Conservation (phyloP, 176 grass and related monocot genomes). For the Lolium rigidum region DNA sequence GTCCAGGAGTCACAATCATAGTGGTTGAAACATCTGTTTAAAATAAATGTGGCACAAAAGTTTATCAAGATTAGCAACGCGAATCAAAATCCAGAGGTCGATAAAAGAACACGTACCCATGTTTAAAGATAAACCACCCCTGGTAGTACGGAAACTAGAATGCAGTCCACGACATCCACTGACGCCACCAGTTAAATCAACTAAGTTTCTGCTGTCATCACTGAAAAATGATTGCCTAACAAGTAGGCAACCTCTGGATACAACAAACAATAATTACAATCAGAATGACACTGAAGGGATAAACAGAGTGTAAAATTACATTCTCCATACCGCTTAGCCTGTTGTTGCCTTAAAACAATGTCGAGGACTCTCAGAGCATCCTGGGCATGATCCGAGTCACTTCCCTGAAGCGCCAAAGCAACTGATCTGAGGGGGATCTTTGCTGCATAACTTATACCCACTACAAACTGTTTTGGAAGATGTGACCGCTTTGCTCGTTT, state of each 20-base stretch:
- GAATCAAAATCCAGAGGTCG: constrained; percentile 31
- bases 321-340: constrained; percentile 73
- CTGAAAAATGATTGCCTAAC: constrained; percentile 75
- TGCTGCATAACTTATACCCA: constrained; percentile 67
- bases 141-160: constrained; percentile 68
- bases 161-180: constrained; percentile 71
- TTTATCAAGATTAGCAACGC: constrained; percentile 32
- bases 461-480: constrained; percentile 69
- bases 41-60: not conserved
- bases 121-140: constrained; percentile 63
- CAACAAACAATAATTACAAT: constrained; percentile 43
- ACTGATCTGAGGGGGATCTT: constrained; percentile 80
- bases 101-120: constrained; percentile 58
- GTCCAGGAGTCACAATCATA: constrained; percentile 91
- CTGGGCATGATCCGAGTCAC: constrained; percentile 61
- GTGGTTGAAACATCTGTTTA: constrained; percentile 92
- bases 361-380: constrained; percentile 84
- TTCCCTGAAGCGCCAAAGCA: constrained; percentile 65
- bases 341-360: constrained; percentile 89
- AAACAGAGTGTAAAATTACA: constrained; percentile 18
- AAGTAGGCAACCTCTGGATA: constrained; percentile 67
- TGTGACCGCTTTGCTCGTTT: constrained; percentile 69
- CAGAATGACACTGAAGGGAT: not conserved
- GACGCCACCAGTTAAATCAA: constrained; percentile 72
- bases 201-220: constrained; percentile 66